Conservation (phyloP, 2,329 filamentous ascomycete species). For the Fonsecaea pedrosoi region DNA sequence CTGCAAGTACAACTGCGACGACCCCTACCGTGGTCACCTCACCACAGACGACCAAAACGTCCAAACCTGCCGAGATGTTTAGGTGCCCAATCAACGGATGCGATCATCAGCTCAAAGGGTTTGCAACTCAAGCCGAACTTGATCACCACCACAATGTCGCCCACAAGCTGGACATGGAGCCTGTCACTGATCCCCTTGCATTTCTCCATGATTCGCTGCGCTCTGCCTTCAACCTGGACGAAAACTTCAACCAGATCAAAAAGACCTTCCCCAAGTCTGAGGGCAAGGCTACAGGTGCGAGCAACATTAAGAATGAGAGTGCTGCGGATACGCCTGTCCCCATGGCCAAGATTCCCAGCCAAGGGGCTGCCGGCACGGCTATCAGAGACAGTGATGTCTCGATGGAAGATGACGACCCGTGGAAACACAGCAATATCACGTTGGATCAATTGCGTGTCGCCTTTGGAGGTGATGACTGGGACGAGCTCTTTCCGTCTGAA, state of each 20-base stretch:
- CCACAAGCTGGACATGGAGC: slow-evolving; percentile 57
- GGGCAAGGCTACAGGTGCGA: slow-evolving; percentile 12
- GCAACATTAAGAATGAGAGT: slow-evolving; percentile 31
- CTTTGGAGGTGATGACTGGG: slow-evolving; percentile 39
- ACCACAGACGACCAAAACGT: slow-evolving; percentile 50
- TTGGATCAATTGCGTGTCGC: slow-evolving; percentile 34
- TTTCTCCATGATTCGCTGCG: slow-evolving; percentile 62
- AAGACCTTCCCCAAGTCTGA: slow-evolving; percentile 44
- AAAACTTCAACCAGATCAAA: slow-evolving; percentile 51
- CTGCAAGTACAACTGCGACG: slow-evolving; percentile 37
- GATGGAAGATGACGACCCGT: slow-evolving; percentile 30
- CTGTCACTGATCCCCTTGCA: slow-evolving; percentile 62
- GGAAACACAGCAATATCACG: slow-evolving; percentile 35
- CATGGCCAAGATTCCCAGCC: slow-evolving; percentile 34
- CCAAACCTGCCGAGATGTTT: slow-evolving; percentile 55
- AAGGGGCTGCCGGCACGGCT: slow-evolving; percentile 13
- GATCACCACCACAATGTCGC: slow-evolving; percentile 61
- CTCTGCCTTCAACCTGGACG: slow-evolving; percentile 56
- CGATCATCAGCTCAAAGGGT: slow-evolving; percentile 61
- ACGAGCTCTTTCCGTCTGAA: slow-evolving; percentile 37
- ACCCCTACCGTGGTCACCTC: slow-evolving; percentile 42
- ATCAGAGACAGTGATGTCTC: slow-evolving; percentile 10
- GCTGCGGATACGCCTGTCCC: slow-evolving; percentile 30
- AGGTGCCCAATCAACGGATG: slow-evolving; percentile 62
- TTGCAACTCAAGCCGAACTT: slow-evolving; percentile 61